Percentiles rank a stretch among this genome's conserved stretches.
phyloP scores from a whole-genome alignment of 192 early-diverging fungal genomes.

The Entophlyctis luteolus region DNA sequence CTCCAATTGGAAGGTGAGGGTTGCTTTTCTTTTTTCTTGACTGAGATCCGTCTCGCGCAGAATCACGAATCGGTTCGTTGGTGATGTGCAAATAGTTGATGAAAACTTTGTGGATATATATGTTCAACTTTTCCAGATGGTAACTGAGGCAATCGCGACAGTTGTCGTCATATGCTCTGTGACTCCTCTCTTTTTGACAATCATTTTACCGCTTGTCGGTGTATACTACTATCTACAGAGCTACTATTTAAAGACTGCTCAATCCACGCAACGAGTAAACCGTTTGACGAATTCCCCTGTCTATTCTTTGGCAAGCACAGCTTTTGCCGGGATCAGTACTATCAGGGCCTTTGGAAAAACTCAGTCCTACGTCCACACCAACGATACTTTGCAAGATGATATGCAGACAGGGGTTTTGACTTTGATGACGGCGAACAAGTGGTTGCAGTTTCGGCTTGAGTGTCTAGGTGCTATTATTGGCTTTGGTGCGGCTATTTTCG shows the following conservation, averaged over 20 bases:
- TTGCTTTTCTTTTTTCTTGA: neutral
- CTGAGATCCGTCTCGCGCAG: conserved; percentile 21
- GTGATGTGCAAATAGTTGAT: conserved; percentile 65
- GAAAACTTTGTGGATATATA: conserved; percentile 40
- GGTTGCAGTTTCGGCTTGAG: conserved; percentile 65
- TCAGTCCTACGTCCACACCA: conserved; percentile 20
- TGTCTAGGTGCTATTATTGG: conserved; percentile 62
- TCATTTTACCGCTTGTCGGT: conserved; percentile 61
- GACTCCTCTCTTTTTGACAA: conserved; percentile 61
- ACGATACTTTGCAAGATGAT: conserved; percentile 52
- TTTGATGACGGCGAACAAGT: conserved; percentile 30
- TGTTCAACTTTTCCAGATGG: conserved; percentile 6
- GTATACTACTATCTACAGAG: conserved; percentile 61
- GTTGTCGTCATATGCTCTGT: conserved; percentile 51
- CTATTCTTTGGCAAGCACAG: conserved; percentile 69
- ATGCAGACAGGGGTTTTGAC: conserved; percentile 67
- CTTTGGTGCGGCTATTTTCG: conserved; percentile 25
- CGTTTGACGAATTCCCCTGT: conserved; percentile 71
- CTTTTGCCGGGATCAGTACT: conserved; percentile 38
- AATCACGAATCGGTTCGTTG: conserved; percentile 78
- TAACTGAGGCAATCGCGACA: conserved; percentile 44
- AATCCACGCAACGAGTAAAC: conserved; percentile 72
- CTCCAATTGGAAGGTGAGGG: conserved; percentile 42
- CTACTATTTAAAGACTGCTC: conserved; percentile 49
- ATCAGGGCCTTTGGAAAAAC: conserved; percentile 22